Conservation (phyloP, 495 filamentous ascomycete species). For the Neurospora cerealis region DNA sequence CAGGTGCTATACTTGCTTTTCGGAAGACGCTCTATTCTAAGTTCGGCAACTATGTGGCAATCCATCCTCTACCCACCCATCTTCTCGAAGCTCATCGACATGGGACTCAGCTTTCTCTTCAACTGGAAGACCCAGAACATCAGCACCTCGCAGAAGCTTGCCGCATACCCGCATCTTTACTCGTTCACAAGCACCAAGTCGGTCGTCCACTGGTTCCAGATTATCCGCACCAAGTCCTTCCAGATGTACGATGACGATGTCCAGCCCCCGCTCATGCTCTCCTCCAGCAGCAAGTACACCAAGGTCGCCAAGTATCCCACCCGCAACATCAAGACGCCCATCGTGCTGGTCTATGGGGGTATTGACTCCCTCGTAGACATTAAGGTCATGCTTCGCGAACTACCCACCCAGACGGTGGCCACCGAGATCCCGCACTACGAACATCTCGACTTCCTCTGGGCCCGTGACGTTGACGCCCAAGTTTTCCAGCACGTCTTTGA, state of each 20-base stretch:
- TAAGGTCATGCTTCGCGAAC: constrained; percentile 75
- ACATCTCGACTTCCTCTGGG: constrained; percentile 98
- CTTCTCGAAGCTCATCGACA: constrained; percentile 82
- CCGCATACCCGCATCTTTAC: constrained; percentile 93
- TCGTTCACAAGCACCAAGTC: constrained; percentile 93
- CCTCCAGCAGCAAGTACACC: constrained; percentile 42
- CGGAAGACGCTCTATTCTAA: constrained; percentile 85
- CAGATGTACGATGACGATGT: constrained; percentile 98
- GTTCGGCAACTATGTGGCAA: constrained; percentile 95
- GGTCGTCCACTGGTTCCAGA: constrained; percentile 98
- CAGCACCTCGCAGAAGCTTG: constrained; percentile 77
- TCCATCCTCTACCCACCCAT: constrained; percentile 90
- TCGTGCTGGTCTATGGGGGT: constrained; percentile 87
- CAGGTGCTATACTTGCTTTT: constrained; percentile 90
- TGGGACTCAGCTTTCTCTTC: constrained; percentile 72
- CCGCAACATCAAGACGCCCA: constrained; percentile 90
- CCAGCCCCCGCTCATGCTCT: constrained; percentile 38
- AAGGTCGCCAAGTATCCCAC: constrained; percentile 96
- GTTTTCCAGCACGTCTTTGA: constrained; percentile 88
- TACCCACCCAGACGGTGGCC: constrained; percentile 73
- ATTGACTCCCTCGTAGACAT: constrained; percentile 95
- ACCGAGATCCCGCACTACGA: constrained; percentile 85
- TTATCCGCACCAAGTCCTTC: constrained; percentile 88
- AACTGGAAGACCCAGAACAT: constrained; percentile 87
- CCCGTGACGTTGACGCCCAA: constrained; percentile 65